These are phyloP conservation scores for Aspergillus sp. DNA, from an alignment of 2,329 filamentous ascomycete genomes.

Conservation along the genomic window DNA sequence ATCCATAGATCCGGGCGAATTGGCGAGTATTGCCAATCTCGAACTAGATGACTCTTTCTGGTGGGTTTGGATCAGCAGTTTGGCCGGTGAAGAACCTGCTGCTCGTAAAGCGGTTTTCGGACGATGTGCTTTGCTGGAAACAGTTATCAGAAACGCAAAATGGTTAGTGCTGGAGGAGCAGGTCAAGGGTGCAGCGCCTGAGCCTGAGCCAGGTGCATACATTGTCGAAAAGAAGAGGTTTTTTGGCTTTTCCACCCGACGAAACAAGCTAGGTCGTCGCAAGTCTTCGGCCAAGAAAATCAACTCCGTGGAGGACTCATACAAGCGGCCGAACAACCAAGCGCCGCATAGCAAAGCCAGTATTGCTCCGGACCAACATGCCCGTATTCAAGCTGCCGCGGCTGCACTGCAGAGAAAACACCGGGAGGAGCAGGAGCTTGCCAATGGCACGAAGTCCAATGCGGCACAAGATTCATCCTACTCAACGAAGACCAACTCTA, in stretches of 20 bases:
- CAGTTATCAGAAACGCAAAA: conserved; percentile 74
- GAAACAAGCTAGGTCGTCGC: conserved; percentile 67
- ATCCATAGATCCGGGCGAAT: conserved; percentile 83
- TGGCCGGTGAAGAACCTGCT: conserved; percentile 85
- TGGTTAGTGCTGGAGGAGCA: conserved; percentile 98
- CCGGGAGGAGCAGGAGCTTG: conserved; percentile 58
- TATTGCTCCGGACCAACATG: conserved; percentile 88
- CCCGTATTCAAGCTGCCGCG: conserved; percentile 88
- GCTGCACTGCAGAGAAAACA: conserved; percentile 77
- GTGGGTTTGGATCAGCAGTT: conserved; percentile 99
- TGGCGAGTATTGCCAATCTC: conserved; percentile 86
- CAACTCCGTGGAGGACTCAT: conserved; percentile 54
- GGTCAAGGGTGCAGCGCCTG: conserved; percentile 86
- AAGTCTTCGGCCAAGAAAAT: conserved; percentile 71
- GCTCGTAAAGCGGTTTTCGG: conserved; percentile 91
- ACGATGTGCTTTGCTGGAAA: conserved; percentile 89
- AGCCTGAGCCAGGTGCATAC: conserved; percentile 82
- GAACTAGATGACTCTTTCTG: conserved; percentile 95
- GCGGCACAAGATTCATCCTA: conserved; percentile 55
- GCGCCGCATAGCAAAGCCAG: conserved; percentile 74
- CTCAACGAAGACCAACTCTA: conserved; percentile 79
- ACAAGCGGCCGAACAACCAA: conserved; percentile 54
- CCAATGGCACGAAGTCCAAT: conserved; percentile 59
- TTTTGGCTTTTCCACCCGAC: conserved; percentile 80
- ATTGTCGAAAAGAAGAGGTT: conserved; percentile 95